phyloP scores from a whole-genome alignment of 169 alveolate species.

The Plasmodium reichenowi region DNA sequence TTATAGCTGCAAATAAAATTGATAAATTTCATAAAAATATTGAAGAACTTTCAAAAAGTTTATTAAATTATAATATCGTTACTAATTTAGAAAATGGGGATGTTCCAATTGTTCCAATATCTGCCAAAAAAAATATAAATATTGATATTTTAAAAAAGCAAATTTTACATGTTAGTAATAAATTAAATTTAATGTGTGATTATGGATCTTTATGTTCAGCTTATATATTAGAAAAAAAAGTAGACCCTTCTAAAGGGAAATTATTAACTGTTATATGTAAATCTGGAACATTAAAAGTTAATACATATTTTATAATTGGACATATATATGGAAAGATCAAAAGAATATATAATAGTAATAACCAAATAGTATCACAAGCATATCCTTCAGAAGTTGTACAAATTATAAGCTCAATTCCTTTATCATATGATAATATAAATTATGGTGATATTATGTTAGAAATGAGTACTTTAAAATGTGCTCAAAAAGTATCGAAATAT shows the following conservation, averaged over 20 bases:
- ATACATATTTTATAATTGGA: conserved; percentile 71
- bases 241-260: conserved; percentile 80
- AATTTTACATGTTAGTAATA: conserved; percentile 83
- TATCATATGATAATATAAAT: conserved; percentile 33
- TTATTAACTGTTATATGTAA: conserved; percentile 79
- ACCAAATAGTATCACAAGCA: conserved; percentile 76
- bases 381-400: conserved; percentile 83
- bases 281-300: conserved; percentile 78
- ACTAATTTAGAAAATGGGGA: conserved; percentile 83
- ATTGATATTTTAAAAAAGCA: conserved; percentile 85
- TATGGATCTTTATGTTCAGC: conserved; percentile 79
- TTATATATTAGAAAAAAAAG: conserved; percentile 82
- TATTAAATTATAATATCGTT: conserved; percentile 80
- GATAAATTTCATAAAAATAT: conserved; percentile 81
- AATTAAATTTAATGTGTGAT: conserved; percentile 83
- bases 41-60: conserved; percentile 78
- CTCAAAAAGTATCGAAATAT: conserved; percentile 81
- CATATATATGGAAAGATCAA: conserved; percentile 68
- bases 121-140: conserved; percentile 88
- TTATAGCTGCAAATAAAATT: conserved; percentile 93
- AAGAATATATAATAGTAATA: conserved; percentile 65
- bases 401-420: conserved; percentile 69
- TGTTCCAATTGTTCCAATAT: conserved; percentile 89
- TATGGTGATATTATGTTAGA: conserved; percentile 83
- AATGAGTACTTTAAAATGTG: conserved; percentile 79